Evolutionary conservation across 805 yeast species (phyloP), one percentile per base, ranked within the genome.

Genomic region (Pichia cephalocereana): DNA sequence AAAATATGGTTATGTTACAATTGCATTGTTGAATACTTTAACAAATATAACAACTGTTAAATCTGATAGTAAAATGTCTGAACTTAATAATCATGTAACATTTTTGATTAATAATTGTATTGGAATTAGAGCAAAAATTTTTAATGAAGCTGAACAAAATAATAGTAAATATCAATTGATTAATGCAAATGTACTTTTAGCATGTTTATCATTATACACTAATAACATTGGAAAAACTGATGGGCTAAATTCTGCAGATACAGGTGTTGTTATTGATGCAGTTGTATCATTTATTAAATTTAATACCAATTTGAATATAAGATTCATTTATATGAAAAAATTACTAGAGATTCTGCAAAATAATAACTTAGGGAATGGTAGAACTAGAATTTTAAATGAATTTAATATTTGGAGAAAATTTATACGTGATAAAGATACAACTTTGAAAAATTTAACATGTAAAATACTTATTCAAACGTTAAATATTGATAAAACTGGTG

Each of bases 341-440:
- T 17, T 34, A 15, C 15, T 34, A 15, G 34, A 39, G 14, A 19
- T 46, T 4, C 7, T 43, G 14, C 30, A 43, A 10, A 8, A 19
- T 14, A 23, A 39, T 19, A 38, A 26, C 26, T n/a, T 40, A 4
- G 36, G 4, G 3, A 17, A 28, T 38, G 19, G 38, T 27, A 28
- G 30, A 2, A 34, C 10, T 41, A 18, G 15, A 7, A 31, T 47
- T 10, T 17, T 47, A 5, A 34, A 36, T 15, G 46, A 47, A 19
- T 18, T 31, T 10, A 36, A 38, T 28, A n/a, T 49, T 7, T 49
- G 50, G 47, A 52, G 45, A 27, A 52, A 38, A 41, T 34, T 49
- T 14, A 19, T 49, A 9, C 51, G 46, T 39, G 46, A 44, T 14
- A 52, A 46, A 27, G 46, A 52, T 40, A 40, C 26, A n/a, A 34